Conservation (phyloP, 768 basidiomycete species). For the Boletus rubescentipes region DNA sequence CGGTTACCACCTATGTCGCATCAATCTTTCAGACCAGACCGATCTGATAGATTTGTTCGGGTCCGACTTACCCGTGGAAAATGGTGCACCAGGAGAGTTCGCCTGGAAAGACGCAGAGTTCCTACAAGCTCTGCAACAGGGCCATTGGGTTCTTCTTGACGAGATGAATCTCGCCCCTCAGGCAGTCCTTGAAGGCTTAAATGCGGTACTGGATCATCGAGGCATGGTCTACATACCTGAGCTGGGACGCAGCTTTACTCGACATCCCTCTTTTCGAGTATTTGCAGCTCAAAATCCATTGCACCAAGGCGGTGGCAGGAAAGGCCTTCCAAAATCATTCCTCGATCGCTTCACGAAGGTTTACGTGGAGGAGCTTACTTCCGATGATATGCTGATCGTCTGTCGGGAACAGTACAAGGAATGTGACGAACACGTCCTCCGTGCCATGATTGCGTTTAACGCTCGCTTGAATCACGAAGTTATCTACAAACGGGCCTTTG, state of each 20-base stretch:
- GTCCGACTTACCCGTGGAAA: slow-evolving; percentile 92
- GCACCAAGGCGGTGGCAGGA: slow-evolving; percentile 94
- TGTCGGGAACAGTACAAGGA: slow-evolving; percentile 72
- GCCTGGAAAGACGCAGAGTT: slow-evolving; percentile 98
- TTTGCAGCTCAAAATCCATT: slow-evolving; percentile 98
- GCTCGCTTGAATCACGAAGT: slow-evolving; percentile 65
- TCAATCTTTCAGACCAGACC: slow-evolving; percentile 98
- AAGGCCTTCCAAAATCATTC: slow-evolving; percentile 96
- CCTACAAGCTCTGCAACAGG: slow-evolving; percentile 87
- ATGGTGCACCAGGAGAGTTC: slow-evolving; percentile 88
- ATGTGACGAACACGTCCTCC: slow-evolving; percentile 51
- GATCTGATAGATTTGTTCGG: slow-evolving; percentile 96
- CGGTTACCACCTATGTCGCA: slow-evolving; percentile 80
- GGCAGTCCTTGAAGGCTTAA: slow-evolving; percentile 93
- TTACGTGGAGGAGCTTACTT: slow-evolving; percentile 80
- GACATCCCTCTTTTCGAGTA: slow-evolving; percentile 93
- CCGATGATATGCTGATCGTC: slow-evolving; percentile 74
- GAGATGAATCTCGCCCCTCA: slow-evolving; percentile 99
- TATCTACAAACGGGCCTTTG: slow-evolving; percentile 63
- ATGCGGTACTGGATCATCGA: slow-evolving; percentile 93
- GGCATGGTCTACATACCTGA: slow-evolving; percentile 95
- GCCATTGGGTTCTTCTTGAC: slow-evolving; percentile 96
- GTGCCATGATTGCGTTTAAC: slow-evolving; percentile 84
- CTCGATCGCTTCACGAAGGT: slow-evolving; percentile 99
- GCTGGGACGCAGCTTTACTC: slow-evolving; percentile 80